Percentiles rank a stretch among this genome's conserved stretches.
These are phyloP conservation scores for Paramecium pentaurelia DNA, from an alignment of 73 alveolate genomes.

Conservation along the genomic window DNA sequence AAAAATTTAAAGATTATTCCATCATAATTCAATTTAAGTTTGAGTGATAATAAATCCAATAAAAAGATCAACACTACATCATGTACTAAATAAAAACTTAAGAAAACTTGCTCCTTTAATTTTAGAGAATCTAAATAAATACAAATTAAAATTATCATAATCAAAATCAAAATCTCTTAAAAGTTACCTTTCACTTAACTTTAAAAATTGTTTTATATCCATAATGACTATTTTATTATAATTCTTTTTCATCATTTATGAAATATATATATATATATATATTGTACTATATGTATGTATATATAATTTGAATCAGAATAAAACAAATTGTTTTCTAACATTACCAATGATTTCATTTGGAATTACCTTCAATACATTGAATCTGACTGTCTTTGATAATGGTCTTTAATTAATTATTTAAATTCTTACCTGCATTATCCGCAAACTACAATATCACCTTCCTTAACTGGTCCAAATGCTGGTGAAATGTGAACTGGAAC, in stretches of 20 bases:
- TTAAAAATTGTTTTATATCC: not conserved
- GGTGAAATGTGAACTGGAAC: constrained; percentile 91
- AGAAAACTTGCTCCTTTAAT: not conserved
- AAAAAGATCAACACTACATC: not conserved
- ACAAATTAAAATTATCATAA: not conserved
- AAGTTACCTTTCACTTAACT: not conserved
- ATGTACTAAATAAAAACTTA: not conserved
- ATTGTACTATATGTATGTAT: constrained; percentile 1
- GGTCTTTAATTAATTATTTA: constrained; percentile 73
- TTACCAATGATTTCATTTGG: constrained; percentile 91
- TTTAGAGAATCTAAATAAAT: not conserved
- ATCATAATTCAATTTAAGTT: not conserved
- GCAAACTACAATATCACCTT: constrained; percentile 97
- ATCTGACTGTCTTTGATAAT: constrained; percentile 97
- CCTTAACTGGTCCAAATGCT: constrained; percentile 85
- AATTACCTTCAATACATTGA: constrained; percentile 95
- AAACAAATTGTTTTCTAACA: constrained; percentile 95
- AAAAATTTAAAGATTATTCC: not conserved
- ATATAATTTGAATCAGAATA: constrained; percentile 51
- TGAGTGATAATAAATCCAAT: not conserved
- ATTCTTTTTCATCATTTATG: not conserved
- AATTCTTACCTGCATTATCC: constrained; percentile 96
- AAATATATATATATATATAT: not conserved
- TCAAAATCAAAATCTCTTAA: not conserved
- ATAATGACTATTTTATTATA: not conserved